phyloP scores from a whole-genome alignment of 768 basidiomycete species.

The Russula compacta region DNA sequence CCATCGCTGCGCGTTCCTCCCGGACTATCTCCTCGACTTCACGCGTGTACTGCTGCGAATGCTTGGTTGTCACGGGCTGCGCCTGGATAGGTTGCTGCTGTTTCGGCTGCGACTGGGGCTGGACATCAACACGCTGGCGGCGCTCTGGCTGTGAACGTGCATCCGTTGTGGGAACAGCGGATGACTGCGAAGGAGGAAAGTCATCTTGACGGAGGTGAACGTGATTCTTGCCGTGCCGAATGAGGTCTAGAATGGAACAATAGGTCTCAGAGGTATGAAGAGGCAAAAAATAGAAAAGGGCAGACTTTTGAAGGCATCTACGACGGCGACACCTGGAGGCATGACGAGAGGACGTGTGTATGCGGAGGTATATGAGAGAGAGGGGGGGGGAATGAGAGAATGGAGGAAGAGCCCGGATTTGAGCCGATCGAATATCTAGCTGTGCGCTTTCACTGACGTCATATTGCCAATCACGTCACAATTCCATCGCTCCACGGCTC shows the following conservation, averaged over 20 bases:
- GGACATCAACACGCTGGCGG: slow-evolving; percentile 28
- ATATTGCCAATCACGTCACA: slow-evolving; percentile 13
- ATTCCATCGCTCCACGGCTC: background rate
- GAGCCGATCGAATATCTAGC: slow-evolving; percentile 3
- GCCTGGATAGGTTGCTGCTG: slow-evolving; percentile 17
- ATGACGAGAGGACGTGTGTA: slow-evolving; percentile 2
- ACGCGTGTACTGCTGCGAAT: slow-evolving; percentile 29
- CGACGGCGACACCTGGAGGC: slow-evolving; percentile 17
- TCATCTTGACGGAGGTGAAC: slow-evolving; percentile 17
- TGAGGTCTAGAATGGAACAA: slow-evolving; percentile 34
- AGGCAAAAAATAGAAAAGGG: background rate
- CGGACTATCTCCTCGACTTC: slow-evolving; percentile 60
- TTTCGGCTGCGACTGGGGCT: slow-evolving; percentile 23
- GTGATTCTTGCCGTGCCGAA: slow-evolving; percentile 45
- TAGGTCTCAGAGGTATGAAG: background rate
- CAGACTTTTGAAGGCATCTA: slow-evolving; percentile 19
- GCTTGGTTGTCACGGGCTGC: slow-evolving; percentile 7
- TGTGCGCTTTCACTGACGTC: slow-evolving; percentile 10
- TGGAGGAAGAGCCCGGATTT: slow-evolving; percentile 2
- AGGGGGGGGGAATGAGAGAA: background rate
- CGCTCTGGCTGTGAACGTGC: slow-evolving; percentile 22
- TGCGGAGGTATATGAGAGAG: background rate
- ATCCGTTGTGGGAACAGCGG: slow-evolving; percentile 7
- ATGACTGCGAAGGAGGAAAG: slow-evolving; percentile 9
- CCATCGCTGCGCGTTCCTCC: slow-evolving; percentile 64